Evolutionary conservation across 2,329 filamentous ascomycete genomes (phyloP).

Genomic region (Pleoardoris graminearum): DNA sequence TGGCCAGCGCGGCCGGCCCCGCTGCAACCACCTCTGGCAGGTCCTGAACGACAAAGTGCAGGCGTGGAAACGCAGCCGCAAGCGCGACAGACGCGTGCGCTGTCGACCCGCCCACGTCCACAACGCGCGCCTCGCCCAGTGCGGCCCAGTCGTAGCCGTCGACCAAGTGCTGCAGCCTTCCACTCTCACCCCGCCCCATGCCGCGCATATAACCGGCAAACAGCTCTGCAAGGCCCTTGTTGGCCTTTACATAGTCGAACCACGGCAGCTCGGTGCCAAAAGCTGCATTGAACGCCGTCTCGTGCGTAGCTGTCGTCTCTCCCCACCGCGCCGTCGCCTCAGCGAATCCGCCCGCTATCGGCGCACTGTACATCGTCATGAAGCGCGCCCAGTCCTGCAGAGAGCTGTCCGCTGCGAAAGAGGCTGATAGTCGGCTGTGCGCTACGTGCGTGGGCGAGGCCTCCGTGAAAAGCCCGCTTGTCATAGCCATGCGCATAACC

Average conservation of each 20-base stretch:
- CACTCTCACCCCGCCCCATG: neutral
- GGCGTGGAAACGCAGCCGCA: neutral
- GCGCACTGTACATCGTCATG: neutral
- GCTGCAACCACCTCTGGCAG: neutral
- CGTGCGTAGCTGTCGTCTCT: neutral
- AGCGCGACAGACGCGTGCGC: neutral
- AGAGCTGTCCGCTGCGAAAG: neutral
- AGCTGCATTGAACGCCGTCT: neutral
- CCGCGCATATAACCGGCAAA: neutral
- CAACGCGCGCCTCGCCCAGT: neutral
- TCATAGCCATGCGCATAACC: neutral
- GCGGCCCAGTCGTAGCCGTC: neutral
- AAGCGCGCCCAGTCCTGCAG: neutral
- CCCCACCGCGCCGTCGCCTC: neutral
- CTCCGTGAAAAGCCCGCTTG: neutral
- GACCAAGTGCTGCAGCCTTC: neutral
- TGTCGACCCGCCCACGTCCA: neutral
- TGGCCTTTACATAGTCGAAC: neutral
- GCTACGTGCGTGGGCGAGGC: neutral
- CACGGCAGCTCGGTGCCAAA: neutral
- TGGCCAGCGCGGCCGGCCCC: neutral
- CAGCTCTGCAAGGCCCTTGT: neutral
- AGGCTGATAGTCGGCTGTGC: neutral
- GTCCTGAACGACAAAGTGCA: neutral
- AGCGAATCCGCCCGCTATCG: neutral